phyloP scores from a whole-genome alignment of 116 monocot genomes.

The Papilionanthe hybrid region DNA sequence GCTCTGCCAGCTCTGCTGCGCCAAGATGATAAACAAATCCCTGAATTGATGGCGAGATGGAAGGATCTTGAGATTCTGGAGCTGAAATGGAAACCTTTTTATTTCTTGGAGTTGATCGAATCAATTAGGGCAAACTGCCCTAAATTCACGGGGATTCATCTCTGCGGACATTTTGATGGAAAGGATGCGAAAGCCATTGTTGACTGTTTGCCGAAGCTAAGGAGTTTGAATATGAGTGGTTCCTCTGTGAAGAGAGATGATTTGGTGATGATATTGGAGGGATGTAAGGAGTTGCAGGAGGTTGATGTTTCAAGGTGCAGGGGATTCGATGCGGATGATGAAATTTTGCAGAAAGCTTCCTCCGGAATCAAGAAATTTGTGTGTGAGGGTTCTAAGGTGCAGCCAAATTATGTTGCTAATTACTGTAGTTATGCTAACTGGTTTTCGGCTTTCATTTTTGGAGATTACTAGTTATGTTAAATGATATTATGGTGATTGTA shows the following conservation, averaged over 20 bases:
- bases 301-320: neutral
- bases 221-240: neutral
- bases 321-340: slow-evolving; percentile 3
- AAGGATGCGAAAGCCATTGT: neutral
- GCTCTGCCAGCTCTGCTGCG: slow-evolving; percentile 1
- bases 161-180: neutral
- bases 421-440: neutral
- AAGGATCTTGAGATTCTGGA: slow-evolving; percentile 10
- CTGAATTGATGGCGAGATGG: neutral
- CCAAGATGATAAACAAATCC: neutral
- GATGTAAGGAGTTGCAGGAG: slow-evolving; percentile 8
- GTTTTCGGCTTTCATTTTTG: neutral
- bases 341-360: slow-evolving; percentile 1
- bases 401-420: neutral
- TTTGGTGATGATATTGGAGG: slow-evolving; percentile 7
- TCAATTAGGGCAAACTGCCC: neutral
- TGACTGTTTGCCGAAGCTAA: neutral
- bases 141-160: slow-evolving; percentile 9
- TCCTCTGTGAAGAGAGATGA: neutral
- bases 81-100: slow-evolving; percentile 7
- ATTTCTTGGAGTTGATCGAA: neutral
- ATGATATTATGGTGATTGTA: no score
- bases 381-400: neutral
- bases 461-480: neutral
- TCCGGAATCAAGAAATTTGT: slow-evolving; percentile 5